Base-by-base conservation (phyloP, 176 grass and related monocot species). In the Avena insularis region DNA sequence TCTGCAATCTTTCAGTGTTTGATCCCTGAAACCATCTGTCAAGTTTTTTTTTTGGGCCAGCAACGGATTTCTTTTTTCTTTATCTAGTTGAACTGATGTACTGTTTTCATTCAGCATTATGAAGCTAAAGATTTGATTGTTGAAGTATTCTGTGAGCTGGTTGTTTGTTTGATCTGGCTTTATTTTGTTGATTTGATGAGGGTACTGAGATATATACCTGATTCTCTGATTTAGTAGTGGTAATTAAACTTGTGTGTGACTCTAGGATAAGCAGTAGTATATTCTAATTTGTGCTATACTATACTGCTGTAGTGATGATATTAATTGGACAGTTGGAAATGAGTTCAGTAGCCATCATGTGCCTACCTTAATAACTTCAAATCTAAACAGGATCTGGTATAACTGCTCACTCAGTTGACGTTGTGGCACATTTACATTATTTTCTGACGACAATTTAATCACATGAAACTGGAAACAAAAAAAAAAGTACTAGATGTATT, bases 1-100 rank as follows among this genome's bases (percentile, higher is more conserved):
- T 62, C 19, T 9, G 65, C 85, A 84, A 46, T 36, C 49, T 85
- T 88, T 82, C 69, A 70, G 82, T 83, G 68, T 81, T 66, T 81
- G 51, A 68, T 48, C 46, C 20, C 57, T 84, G 90, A 84, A 86
- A 91, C 82, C 46, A 53, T 14, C 20, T 60, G 75, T 88, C 19
- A 46, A 61, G 36, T 60, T 88, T 76, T 76, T 81, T 48, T 85
- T 63, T 25, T 25, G 25, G 25, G 45, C 49, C 40, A 77, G 40
- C 50, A 54, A 62, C 76, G 69, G 58, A 31, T 49, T 80, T 35
- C 69, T 31, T 45, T 1, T 50, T 73, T 4, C 62, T 19, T 5
- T 78, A 23, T 77, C 79, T 70, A 11, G 50, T 54, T 85, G 82
- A 81, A 81, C 48, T 69, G 84, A 6, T 91, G 60, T 76, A 69